Evolutionary conservation across 371 early-diverging fungal species (phyloP), one percentile per base, ranked within the genome.

Genomic region (Mucor racemosus): DNA sequence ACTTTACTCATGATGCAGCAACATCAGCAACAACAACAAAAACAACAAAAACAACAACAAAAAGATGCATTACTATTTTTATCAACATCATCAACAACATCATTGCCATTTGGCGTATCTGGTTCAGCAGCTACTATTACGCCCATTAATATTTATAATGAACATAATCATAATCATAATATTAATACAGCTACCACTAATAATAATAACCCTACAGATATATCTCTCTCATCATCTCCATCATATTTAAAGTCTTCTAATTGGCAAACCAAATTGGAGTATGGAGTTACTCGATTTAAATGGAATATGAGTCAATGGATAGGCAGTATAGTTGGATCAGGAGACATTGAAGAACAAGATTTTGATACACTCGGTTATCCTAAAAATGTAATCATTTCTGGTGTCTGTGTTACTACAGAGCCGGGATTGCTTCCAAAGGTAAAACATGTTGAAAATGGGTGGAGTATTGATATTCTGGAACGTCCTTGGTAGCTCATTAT

Each of bases 391-490:
- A 53, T 67, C 3, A 64, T 74, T 46, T 62, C 70, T 26, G 74
- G 74, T 39, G 21, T 69, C 15, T 66, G 69, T 64, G 74, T 74
- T 14, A 74, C 74, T 5, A 67, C 65, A 38, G 74, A 74, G 59
- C 70, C 67, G 26, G 70, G 60, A 56, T 65, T 74, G 46, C 71
- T 74, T 55, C 71, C 74, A 64, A 74, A 74, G 67, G 74, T 74
- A 69, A 72, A 14, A 38, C 41, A 61, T 48, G 59, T 11, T 26
- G 59, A 14, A 15, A 19, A 46, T 46, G 46, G 19, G 46, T 46
- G 53, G 53, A 53, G 31, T 21, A 62, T 62, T 39, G 65, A 65
- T 67, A 61, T 62, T 36, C 44, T 67, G 68, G 50, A 68, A 50
- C 58, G 50, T 46, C 50, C 58, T 21, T 68, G 58, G 58, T 63